Evolutionary conservation across 495 filamentous ascomycete genomes (phyloP).

Genomic region (Lasiosphaeria hispida): DNA sequence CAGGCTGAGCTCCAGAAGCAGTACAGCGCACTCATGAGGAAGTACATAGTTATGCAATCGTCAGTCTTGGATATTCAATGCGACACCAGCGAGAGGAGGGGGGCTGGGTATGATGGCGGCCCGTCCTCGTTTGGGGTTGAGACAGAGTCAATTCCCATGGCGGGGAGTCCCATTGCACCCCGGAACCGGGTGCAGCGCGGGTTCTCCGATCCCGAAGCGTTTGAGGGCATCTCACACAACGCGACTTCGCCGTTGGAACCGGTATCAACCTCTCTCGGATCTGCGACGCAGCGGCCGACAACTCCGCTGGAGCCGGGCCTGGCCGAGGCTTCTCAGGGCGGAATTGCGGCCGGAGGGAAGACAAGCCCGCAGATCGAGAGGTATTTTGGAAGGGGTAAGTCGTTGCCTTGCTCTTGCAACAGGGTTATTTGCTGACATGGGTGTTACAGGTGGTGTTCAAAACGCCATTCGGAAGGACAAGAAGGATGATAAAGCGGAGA

Average conservation of each 20-base stretch:
- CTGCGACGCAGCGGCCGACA: slow-evolving; percentile 21
- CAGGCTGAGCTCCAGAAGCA: slow-evolving; percentile 44
- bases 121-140: slow-evolving; percentile 9
- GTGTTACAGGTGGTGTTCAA: slow-evolving; percentile 50
- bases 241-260: slow-evolving; percentile 37
- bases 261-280: slow-evolving; percentile 17
- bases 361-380: slow-evolving; percentile 44
- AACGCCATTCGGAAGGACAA: slow-evolving; percentile 54
- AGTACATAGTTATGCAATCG: slow-evolving; percentile 40
- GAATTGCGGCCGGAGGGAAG: slow-evolving; percentile 19
- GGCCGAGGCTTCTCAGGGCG: background rate
- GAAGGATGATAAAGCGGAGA: slow-evolving; percentile 51
- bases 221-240: slow-evolving; percentile 34
- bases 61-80: slow-evolving; percentile 36
- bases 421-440: slow-evolving; percentile 29
- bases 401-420: background rate
- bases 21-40: slow-evolving; percentile 39
- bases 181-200: slow-evolving; percentile 29
- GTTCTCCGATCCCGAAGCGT: slow-evolving; percentile 35
- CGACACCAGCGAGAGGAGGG: slow-evolving; percentile 11
- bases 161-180: slow-evolving; percentile 16
- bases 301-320: slow-evolving; percentile 31
- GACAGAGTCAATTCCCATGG: slow-evolving; percentile 2
- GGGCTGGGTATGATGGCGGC: background rate
- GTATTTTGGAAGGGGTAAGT: slow-evolving; percentile 47